Conservation (phyloP, 2,329 filamentous ascomycete species). For the Alternaria infectoria region DNA sequence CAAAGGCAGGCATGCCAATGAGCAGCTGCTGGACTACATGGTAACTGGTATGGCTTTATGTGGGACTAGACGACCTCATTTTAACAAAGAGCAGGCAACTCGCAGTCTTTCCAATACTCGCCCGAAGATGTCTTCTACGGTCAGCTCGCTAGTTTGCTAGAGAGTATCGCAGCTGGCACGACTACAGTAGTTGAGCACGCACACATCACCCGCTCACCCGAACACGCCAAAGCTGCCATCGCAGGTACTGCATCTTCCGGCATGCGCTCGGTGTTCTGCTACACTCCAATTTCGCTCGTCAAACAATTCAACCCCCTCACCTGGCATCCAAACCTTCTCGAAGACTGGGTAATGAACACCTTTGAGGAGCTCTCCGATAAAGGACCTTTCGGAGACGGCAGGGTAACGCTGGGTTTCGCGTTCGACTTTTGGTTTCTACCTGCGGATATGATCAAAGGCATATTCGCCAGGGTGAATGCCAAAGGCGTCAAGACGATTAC, state of each 20-base stretch:
- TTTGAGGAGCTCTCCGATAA: slow-evolving; percentile 45
- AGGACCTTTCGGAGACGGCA: slow-evolving; percentile 32
- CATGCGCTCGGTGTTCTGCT: slow-evolving; percentile 55
- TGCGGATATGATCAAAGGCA: slow-evolving; percentile 41
- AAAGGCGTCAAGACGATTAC: slow-evolving; percentile 52
- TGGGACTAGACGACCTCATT: accelerated
- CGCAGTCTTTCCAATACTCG: slow-evolving; percentile 39
- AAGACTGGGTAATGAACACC: slow-evolving; percentile 51
- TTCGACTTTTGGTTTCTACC: slow-evolving; percentile 54
- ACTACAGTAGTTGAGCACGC: slow-evolving; percentile 63
- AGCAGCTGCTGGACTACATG: slow-evolving; percentile 54
- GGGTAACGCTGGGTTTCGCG: slow-evolving; percentile 53
- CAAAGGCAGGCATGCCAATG: slow-evolving; percentile 61
- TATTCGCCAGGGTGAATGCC: slow-evolving; percentile 48
- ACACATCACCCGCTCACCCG: slow-evolving; percentile 52
- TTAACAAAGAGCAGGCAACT: slow-evolving; percentile 42
- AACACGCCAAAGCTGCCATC: slow-evolving; percentile 40
- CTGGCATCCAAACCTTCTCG: slow-evolving; percentile 53
- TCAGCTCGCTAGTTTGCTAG: slow-evolving; percentile 53
- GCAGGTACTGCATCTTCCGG: slow-evolving; percentile 53
- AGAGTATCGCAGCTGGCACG: slow-evolving; percentile 60
- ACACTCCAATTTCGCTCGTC: slow-evolving; percentile 40
- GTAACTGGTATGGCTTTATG: slow-evolving; percentile 35
- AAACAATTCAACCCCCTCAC: slow-evolving; percentile 57
- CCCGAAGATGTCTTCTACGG: slow-evolving; percentile 37